These are phyloP conservation scores for Hemisphaericaspora lyxosophila DNA, from an alignment of 1,139 yeast species.

Conservation along the genomic window DNA sequence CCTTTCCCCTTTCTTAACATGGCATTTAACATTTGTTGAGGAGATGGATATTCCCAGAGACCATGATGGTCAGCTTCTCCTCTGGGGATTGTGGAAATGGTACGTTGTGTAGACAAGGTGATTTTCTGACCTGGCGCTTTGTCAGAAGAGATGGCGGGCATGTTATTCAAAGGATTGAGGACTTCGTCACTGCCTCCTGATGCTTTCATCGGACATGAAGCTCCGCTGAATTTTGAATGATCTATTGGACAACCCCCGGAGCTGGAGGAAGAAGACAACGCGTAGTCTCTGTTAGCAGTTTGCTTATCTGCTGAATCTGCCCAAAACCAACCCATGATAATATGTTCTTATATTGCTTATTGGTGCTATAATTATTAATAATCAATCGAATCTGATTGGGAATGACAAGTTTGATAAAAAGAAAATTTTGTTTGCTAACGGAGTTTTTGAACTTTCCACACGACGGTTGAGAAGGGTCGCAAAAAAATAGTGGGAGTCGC, in stretches of 20 bases:
- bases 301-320: conserved; percentile 35
- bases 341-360: not conserved
- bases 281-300: conserved; percentile 4
- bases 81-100: conserved; percentile 82
- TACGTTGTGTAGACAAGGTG: conserved; percentile 77
- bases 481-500: too few relatives aligned
- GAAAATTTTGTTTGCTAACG: too few relatives aligned
- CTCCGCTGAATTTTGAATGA: conserved; percentile 14
- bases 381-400: not conserved
- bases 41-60: conserved; percentile 98
- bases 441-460: too few relatives aligned
- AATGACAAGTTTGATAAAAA: too few relatives aligned
- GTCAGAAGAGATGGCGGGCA: conserved; percentile 75
- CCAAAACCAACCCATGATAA: conserved; percentile 83
- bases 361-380: not conserved
- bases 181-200: conserved; percentile 21
- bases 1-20: conserved; percentile 93
- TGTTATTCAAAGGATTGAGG: conserved; percentile 80
- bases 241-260: conserved; percentile 33
- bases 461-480: too few relatives aligned
- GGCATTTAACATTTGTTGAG: conserved; percentile 98
- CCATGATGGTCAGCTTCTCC: conserved; percentile 68
- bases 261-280: conserved; percentile 8
- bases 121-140: conserved; percentile 80
- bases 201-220: conserved; percentile 12